Conservation (phyloP, 2,329 filamentous ascomycete species). For the Calonectria pseudoturangicola region DNA sequence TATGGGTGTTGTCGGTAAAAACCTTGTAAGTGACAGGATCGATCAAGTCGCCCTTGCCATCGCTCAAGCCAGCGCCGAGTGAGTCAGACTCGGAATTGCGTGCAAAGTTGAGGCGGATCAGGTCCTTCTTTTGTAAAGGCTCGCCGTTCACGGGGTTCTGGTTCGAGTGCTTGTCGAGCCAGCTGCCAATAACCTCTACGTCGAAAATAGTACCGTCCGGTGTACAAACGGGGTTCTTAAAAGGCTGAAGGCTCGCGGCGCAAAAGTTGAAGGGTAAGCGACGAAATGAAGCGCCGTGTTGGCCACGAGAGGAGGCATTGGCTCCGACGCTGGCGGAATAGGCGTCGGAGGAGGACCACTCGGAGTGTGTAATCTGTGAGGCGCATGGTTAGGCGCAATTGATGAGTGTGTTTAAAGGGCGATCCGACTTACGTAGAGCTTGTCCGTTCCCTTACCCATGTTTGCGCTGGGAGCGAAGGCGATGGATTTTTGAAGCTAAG, state of each 20-base stretch:
- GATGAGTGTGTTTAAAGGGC: background rate
- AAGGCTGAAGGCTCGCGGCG: constrained; percentile 95
- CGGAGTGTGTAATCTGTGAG: constrained; percentile 89
- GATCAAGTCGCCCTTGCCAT: constrained; percentile 85
- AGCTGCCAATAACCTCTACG: constrained; percentile 92
- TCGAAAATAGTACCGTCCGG: constrained; percentile 92
- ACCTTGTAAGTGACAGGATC: constrained; percentile 98
- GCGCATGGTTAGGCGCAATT: constrained; percentile 24
- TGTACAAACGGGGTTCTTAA: constrained; percentile 95
- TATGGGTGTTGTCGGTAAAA: constrained; percentile 98
- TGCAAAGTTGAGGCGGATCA: constrained; percentile 93
- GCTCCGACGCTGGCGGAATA: constrained; percentile 88
- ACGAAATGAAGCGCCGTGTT: constrained; percentile 78
- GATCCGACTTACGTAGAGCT: constrained; percentile 62
- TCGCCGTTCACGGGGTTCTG: constrained; percentile 93
- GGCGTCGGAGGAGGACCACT: constrained; percentile 94
- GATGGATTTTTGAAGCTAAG: background rate
- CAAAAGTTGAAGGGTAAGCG: constrained; percentile 98
- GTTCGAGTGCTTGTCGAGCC: constrained; percentile 90
- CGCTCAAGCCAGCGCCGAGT: constrained; percentile 67
- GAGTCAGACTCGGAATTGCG: constrained; percentile 86
- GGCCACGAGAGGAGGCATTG: constrained; percentile 75
- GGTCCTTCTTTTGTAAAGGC: constrained; percentile 85
- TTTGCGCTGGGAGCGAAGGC: constrained; percentile 38
- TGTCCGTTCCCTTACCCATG: constrained; percentile 68